phyloP scores from a whole-genome alignment of 2,329 filamentous ascomycete species.

The Epichloe coenophiala region DNA sequence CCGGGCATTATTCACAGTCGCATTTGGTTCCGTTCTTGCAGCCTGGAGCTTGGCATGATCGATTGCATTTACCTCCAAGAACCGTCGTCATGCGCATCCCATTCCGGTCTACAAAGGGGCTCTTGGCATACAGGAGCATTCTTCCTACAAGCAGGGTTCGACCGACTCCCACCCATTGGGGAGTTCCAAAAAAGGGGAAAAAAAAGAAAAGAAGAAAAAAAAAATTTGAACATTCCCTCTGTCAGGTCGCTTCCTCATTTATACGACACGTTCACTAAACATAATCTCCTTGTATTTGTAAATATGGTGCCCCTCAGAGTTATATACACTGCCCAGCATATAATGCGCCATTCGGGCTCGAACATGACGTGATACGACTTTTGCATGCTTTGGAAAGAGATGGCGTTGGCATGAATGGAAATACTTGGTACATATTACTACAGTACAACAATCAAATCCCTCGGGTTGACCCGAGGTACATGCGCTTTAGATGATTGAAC shows the following conservation, averaged over 20 bases:
- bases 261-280: background rate
- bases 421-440: background rate
- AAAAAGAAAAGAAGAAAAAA: too few relatives aligned
- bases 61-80: too few relatives aligned
- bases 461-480: background rate
- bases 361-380: background rate
- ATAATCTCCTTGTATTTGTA: background rate
- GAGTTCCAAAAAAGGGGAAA: too few relatives aligned
- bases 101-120: too few relatives aligned
- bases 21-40: background rate
- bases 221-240: too few relatives aligned
- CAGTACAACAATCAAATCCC: background rate
- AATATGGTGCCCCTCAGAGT: background rate
- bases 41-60: conserved; percentile 1
- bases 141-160: too few relatives aligned
- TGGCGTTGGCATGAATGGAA: background rate
- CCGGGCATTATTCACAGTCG: background rate
- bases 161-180: too few relatives aligned
- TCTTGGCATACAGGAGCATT: too few relatives aligned
- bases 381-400: background rate
- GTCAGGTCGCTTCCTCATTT: too few relatives aligned
- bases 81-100: too few relatives aligned
- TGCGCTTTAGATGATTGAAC: background rate
- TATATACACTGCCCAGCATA: background rate
- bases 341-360: too few relatives aligned